A percentile compares a stretch with the other conserved stretches of the same genome.
Evolutionary conservation across 2,329 filamentous ascomycete genomes (phyloP).

Genomic region (Mollisia scopiformis): DNA sequence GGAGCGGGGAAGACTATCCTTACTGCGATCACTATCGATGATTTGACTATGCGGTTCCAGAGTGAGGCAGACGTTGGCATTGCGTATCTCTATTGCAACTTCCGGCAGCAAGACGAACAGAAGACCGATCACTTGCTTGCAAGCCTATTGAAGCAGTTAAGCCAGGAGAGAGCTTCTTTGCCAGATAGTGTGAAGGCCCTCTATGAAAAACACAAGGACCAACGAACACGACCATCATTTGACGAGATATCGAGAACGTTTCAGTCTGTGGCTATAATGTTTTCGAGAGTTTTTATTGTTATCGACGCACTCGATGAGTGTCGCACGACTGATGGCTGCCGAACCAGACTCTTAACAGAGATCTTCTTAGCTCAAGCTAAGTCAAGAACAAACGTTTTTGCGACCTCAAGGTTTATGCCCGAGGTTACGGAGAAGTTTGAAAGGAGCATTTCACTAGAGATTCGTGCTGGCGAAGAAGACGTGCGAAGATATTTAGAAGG

Average conservation of each 20-base stretch:
- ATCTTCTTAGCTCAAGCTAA: conserved; percentile 28
- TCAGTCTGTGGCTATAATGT: conserved; percentile 24
- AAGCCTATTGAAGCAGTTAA: conserved; percentile 1
- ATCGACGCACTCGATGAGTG: conserved; percentile 26
- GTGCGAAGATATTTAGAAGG: conserved; percentile 33
- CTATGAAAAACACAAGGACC: conserved; percentile 18
- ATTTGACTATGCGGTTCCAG: conserved; percentile 36
- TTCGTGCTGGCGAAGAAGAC: conserved; percentile 36
- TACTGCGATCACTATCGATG: conserved; percentile 44
- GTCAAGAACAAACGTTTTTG: conserved; percentile 31
- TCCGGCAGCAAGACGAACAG: not conserved
- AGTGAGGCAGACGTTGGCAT: conserved; percentile 21
- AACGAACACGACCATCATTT: conserved; percentile 30
- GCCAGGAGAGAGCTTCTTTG: not conserved
- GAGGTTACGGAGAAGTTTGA: conserved; percentile 30
- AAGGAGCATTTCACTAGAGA: conserved; percentile 27
- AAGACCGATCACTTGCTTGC: not conserved
- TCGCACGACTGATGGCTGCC: conserved; percentile 1
- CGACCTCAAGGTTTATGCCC: conserved; percentile 37
- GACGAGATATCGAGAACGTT: conserved; percentile 18
- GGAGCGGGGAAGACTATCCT: conserved; percentile 53
- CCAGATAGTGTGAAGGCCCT: not conserved
- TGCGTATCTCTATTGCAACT: conserved; percentile 2
- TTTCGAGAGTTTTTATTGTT: conserved; percentile 19
- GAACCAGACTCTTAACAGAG: conserved; percentile 30